Evolutionary conservation across 2,329 filamentous ascomycete species (phyloP).

Genomic region (Pleoardoris graminearum): DNA sequence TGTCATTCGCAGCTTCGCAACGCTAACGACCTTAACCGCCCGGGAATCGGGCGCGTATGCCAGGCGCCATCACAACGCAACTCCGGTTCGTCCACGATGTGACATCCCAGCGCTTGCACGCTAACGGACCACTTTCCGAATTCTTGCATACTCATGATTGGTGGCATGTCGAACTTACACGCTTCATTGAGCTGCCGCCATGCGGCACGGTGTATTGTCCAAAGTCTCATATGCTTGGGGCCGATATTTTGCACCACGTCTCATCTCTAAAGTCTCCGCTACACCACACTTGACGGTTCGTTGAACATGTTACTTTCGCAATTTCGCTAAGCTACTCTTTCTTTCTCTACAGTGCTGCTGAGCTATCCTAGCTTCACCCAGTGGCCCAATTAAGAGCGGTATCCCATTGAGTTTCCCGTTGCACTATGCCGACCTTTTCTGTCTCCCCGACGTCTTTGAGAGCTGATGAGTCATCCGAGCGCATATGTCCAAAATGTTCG

Average conservation of each 20-base stretch:
- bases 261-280: not conserved
- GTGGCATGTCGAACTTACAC: not conserved
- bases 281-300: not conserved
- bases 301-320: not conserved
- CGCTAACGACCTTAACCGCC: no score
- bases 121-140: not conserved
- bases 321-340: not conserved
- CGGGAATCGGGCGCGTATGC: no score
- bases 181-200: slow-evolving; percentile 1
- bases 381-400: not conserved
- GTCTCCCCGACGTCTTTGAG: not conserved
- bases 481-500: slow-evolving; percentile 13
- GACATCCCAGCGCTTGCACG: slow-evolving; percentile 2
- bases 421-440: not conserved
- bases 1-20: no score
- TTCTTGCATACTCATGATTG: not conserved
- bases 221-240: slow-evolving; percentile 1
- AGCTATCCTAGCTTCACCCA: not conserved
- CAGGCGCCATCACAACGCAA: not conserved
- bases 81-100: not conserved
- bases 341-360: not conserved
- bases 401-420: not conserved
- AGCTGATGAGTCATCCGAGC: not conserved
- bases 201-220: not conserved
- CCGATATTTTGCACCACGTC: not conserved